These are phyloP conservation scores for Saccharomycopsis sp. DNA, from an alignment of 805 yeast genomes.

Conservation along the genomic window DNA sequence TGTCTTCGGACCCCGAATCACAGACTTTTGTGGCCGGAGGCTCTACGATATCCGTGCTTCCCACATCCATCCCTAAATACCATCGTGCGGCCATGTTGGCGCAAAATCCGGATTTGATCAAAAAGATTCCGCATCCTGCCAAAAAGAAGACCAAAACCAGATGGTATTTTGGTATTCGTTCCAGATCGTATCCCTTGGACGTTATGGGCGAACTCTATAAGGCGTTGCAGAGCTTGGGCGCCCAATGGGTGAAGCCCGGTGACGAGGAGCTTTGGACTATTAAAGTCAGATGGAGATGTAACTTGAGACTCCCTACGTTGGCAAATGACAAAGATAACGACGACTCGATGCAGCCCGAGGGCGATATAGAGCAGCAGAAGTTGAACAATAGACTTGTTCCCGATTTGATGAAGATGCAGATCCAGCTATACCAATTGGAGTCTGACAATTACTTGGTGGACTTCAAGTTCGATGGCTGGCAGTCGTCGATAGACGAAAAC, in stretches of 20 bases:
- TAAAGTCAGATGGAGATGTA: constrained; percentile 74
- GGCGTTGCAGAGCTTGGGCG: constrained; percentile 86
- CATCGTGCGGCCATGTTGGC: constrained; percentile 79
- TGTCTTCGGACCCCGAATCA: not conserved
- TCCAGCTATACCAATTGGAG: constrained; percentile 88
- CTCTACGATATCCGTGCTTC: constrained; percentile 49
- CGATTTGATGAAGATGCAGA: constrained; percentile 91
- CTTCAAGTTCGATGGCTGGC: constrained; percentile 97
- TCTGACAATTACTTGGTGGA: constrained; percentile 93
- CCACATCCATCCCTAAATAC: constrained; percentile 87
- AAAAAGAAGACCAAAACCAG: constrained; percentile 78
- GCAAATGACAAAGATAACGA: constrained; percentile 6
- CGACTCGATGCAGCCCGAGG: not conserved
- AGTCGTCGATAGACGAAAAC: constrained; percentile 29
- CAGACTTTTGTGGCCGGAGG: not conserved
- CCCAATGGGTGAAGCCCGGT: constrained; percentile 93
- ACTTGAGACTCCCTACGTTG: constrained; percentile 33
- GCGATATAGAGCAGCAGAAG: not conserved
- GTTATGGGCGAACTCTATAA: constrained; percentile 97
- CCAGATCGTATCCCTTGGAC: constrained; percentile 90
- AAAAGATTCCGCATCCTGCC: constrained; percentile 24
- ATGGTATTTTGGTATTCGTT: constrained; percentile 97
- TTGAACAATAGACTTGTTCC: constrained; percentile 37
- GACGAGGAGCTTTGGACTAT: constrained; percentile 96
- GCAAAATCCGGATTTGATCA: not conserved